phyloP scores from a whole-genome alignment of 495 filamentous ascomycete species.

The Neurospora sp. region DNA sequence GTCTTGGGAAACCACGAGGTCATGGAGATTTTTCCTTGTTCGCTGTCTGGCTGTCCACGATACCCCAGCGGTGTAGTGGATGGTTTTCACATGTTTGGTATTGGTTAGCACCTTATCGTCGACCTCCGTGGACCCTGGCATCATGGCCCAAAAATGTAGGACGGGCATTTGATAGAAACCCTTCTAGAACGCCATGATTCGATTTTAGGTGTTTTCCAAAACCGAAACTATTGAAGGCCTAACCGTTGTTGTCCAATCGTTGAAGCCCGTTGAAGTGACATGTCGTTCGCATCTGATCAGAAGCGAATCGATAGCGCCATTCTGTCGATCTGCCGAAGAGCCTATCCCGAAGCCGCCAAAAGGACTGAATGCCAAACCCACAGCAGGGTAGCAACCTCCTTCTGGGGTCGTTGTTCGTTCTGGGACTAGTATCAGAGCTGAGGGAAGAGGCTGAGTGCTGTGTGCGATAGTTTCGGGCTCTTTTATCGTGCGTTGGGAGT shows the following conservation, averaged over 20 bases:
- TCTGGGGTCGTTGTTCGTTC: not conserved
- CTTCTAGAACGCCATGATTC: not conserved
- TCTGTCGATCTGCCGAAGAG: not conserved
- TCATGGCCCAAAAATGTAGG: not conserved
- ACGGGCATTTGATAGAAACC: not conserved
- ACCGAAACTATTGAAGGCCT: not conserved
- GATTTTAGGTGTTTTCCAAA: not conserved
- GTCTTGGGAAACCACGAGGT: not conserved
- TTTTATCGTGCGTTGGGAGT: not conserved
- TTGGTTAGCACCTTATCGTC: not conserved
- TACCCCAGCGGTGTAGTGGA: not conserved
- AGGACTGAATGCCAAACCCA: not conserved
- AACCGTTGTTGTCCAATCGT: not conserved
- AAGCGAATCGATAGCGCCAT: not conserved
- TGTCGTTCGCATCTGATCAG: not conserved
- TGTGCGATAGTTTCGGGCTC: not conserved
- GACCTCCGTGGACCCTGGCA: not conserved
- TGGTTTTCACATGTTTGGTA: not conserved
- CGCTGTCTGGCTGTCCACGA: not conserved
- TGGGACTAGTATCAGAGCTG: not conserved
- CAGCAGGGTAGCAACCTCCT: not conserved
- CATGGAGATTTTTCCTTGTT: not conserved
- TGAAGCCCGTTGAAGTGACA: not conserved
- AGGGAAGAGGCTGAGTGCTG: not conserved
- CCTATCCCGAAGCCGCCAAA: not conserved